Conservation (phyloP, 305 asterid genomes). For the Fraxinus greggii region DNA sequence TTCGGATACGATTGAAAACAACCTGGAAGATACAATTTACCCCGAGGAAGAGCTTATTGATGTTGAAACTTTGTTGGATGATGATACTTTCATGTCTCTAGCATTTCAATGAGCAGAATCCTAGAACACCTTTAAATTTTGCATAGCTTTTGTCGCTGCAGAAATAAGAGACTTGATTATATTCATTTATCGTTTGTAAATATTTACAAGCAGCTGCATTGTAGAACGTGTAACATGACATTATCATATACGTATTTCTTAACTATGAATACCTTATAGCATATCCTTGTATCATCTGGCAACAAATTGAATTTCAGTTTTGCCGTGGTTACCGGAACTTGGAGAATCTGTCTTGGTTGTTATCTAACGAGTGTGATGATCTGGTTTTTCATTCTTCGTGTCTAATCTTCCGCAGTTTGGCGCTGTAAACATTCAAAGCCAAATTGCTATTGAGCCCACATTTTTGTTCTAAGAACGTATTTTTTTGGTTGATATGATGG, state of each 20-base stretch:
- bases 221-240: not conserved
- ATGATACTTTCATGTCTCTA: conserved; percentile 79
- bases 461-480: too few relatives aligned
- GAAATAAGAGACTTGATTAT: not conserved
- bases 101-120: conserved; percentile 51
- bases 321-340: not conserved
- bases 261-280: not conserved
- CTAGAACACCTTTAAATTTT: not conserved
- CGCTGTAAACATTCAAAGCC: not conserved
- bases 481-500: too few relatives aligned
- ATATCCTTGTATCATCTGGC: not conserved
- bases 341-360: not conserved
- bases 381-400: not conserved
- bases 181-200: not conserved
- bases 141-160: not conserved
- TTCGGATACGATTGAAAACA: conserved; percentile 24
- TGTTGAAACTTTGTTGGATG: conserved; percentile 57
- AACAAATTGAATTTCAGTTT: not conserved
- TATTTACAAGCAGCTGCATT: not conserved
- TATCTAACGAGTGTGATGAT: not conserved
- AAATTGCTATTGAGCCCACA: too few relatives aligned
- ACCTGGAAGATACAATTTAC: conserved; percentile 36
- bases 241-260: not conserved
- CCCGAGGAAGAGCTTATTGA: conserved; percentile 63
- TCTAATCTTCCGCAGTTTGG: not conserved